Evolutionary conservation across 345 rosid species (phyloP), one percentile per base, ranked within the genome.

Genomic region (Mangifera indica): DNA sequence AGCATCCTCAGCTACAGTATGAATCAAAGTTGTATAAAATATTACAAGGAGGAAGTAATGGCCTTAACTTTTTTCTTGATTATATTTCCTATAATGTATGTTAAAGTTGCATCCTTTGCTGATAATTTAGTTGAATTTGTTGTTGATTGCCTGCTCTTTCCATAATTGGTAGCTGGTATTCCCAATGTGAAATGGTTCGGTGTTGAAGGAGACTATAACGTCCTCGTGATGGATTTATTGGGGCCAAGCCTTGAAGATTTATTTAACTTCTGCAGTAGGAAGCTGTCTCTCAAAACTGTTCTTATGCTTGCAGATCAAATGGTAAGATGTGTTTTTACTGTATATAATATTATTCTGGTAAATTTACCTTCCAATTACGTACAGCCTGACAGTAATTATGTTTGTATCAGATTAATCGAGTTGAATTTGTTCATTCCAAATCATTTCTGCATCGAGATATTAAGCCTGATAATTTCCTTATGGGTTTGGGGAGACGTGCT

Each of bases 231-330:
- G 80, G 96, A 90, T 85, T 85, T 92, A 69, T 73, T 92, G 81
- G 97, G 97, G 67, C 97, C 96, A 64, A 92, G 97, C 84, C 97
- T 92, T 66, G 96, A 92, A 85, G 96, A 92, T 80, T 81, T 92
- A 80, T 92, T 92, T 83, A 90, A 88, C 86, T 88, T 92, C 73
- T 92, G 96, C 73, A 86, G 90, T 73, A 83, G 97, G 72, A 92
- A 92, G 81, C 81, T 92, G 63, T 89, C 96, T 67, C 85, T 92
- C 61, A 90, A 92, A 87, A 90, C 97, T 63, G 96, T 92, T 42
- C 87, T 92, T 64, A 87, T 92, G 97, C 96, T 92, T 80, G 96
- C 97, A 14, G 97, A 92, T 81, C 97, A 92, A 81, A 92, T 92
- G 97, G 97, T 90, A 83, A 70, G 79, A 74, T 13, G 18, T 1